These are phyloP conservation scores for Madurella mycetomatis DNA, from an alignment of 2,329 filamentous ascomycete species.

Conservation along the genomic window DNA sequence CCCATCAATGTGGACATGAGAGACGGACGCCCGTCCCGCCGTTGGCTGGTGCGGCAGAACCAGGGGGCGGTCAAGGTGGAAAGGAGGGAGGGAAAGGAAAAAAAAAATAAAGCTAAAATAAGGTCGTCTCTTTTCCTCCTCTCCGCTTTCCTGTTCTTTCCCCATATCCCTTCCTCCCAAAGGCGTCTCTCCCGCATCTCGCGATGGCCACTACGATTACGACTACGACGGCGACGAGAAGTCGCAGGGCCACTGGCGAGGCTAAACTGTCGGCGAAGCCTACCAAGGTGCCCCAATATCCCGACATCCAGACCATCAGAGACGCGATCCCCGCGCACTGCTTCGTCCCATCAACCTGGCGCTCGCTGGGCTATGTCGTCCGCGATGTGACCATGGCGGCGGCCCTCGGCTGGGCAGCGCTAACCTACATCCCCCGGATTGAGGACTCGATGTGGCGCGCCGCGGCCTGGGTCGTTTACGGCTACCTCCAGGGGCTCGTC, in stretches of 20 bases:
- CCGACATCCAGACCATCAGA: slow-evolving; percentile 45
- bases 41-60: neutral
- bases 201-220: slow-evolving; percentile 19
- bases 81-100: neutral
- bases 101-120: slow-evolving; percentile 10
- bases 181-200: neutral
- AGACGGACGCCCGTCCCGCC: neutral
- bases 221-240: slow-evolving; percentile 18
- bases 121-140: neutral
- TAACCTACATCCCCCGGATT: slow-evolving; percentile 51
- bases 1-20: neutral
- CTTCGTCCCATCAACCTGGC: slow-evolving; percentile 51
- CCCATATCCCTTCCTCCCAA: neutral
- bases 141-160: neutral
- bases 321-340: slow-evolving; percentile 58
- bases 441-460: slow-evolving; percentile 40
- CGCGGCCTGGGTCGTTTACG: slow-evolving; percentile 54
- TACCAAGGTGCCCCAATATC: slow-evolving; percentile 30
- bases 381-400: slow-evolving; percentile 51
- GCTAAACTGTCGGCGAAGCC: slow-evolving; percentile 16
- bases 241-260: slow-evolving; percentile 14
- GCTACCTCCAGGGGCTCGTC: slow-evolving; percentile 60
- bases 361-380: slow-evolving; percentile 51
- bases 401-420: slow-evolving; percentile 45
- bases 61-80: neutral